Evolutionary conservation across 441 rosid species (phyloP).

Genomic region (Kokia cookei): DNA sequence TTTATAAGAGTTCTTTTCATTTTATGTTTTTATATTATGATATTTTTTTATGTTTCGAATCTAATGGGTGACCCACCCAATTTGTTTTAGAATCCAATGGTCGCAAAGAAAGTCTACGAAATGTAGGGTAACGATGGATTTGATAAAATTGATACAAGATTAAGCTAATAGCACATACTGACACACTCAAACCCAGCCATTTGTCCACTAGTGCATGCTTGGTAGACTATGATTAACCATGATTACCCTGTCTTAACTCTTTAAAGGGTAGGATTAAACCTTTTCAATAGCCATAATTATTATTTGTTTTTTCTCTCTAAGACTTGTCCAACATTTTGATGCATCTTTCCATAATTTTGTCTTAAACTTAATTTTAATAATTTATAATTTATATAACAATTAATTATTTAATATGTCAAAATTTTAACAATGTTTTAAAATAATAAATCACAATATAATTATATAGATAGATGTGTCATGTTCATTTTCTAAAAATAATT

Average conservation of each 20-base stretch:
- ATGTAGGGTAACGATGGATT: background rate
- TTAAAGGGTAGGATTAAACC: background rate
- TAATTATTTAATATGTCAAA: background rate
- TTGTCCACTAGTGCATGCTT: background rate
- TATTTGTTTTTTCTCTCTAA: background rate
- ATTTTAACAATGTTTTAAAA: background rate
- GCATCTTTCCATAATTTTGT: conserved; percentile 12
- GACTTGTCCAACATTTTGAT: background rate
- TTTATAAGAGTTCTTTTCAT: no score
- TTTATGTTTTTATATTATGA: no score
- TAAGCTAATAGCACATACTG: background rate
- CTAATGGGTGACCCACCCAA: no score
- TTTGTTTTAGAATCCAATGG: background rate
- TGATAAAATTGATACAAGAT: background rate
- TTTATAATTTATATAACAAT: background rate
- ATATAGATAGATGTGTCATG: no score
- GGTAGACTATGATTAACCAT: background rate
- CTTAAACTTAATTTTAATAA: background rate
- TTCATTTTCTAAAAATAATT: no score
- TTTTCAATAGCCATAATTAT: background rate
- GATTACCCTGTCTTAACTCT: background rate
- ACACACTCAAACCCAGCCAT: background rate
- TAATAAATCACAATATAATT: background rate
- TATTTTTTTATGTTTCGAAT: no score
- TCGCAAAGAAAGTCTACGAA: background rate